phyloP scores from a whole-genome alignment of 768 basidiomycete species.

The Trametopsis cervina region DNA sequence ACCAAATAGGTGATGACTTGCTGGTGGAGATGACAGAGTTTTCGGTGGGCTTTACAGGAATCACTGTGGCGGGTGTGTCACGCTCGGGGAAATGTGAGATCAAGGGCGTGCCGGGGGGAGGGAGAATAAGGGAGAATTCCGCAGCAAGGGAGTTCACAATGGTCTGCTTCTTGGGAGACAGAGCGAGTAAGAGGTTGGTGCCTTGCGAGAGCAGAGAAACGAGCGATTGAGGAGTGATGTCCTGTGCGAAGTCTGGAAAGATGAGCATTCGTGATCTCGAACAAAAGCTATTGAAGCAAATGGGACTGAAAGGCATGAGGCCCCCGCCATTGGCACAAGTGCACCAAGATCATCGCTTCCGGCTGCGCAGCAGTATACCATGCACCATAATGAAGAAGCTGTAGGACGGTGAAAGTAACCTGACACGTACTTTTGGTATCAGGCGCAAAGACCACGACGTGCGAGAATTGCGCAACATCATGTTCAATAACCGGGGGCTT shows the following conservation, averaged over 20 bases:
- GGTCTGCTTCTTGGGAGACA: slow-evolving; percentile 71
- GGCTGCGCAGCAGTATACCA: too few species aligned
- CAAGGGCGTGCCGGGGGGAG: slow-evolving; percentile 76
- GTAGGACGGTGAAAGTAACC: neutral
- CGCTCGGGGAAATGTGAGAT: slow-evolving; percentile 83
- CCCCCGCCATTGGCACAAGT: neutral
- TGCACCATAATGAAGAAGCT: too few species aligned
- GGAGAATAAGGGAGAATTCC: slow-evolving; percentile 88
- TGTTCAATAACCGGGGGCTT: slow-evolving; percentile 59
- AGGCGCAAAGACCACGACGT: slow-evolving; percentile 83
- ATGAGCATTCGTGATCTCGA: neutral
- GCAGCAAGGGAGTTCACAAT: slow-evolving; percentile 71
- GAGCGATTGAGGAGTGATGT: slow-evolving; percentile 79
- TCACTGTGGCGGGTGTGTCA: slow-evolving; percentile 50
- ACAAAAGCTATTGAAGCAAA: too few species aligned
- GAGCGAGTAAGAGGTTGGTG: slow-evolving; percentile 79
- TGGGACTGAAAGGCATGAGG: neutral
- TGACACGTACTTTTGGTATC: slow-evolving; percentile 71
- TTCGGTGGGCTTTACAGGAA: slow-evolving; percentile 53
- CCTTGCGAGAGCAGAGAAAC: slow-evolving; percentile 59
- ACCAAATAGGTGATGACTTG: slow-evolving; percentile 59
- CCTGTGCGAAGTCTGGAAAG: slow-evolving; percentile 52
- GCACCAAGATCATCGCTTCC: too few species aligned
- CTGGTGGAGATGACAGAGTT: slow-evolving; percentile 39
- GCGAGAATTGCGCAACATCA: slow-evolving; percentile 70